These are phyloP conservation scores for Suhomyces panamericanus DNA, from an alignment of 1,139 yeast genomes.

Conservation along the genomic window DNA sequence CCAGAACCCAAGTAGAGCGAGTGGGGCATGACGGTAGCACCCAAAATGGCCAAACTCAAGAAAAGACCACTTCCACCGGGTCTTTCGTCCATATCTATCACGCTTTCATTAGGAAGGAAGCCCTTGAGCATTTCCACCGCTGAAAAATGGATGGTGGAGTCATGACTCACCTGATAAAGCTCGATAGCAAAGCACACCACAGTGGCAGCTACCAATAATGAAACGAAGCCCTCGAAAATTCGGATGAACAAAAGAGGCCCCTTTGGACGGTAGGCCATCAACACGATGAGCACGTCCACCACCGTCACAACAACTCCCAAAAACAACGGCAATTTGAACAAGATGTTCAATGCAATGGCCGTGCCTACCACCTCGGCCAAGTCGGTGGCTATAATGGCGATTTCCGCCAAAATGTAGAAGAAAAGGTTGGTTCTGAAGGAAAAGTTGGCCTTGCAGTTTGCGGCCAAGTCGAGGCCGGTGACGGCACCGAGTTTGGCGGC, in stretches of 20 bases:
- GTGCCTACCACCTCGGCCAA: constrained; percentile 89
- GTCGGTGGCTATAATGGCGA: constrained; percentile 83
- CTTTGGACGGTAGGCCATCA: constrained; percentile 86
- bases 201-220: constrained; percentile 74
- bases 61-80: constrained; percentile 68
- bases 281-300: constrained; percentile 77
- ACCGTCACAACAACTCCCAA: constrained; percentile 82
- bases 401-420: constrained; percentile 64
- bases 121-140: constrained; percentile 64
- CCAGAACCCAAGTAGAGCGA: constrained; percentile 90
- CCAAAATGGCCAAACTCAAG: constrained; percentile 84
- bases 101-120: constrained; percentile 72
- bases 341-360: constrained; percentile 71
- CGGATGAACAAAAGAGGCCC: constrained; percentile 79
- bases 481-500: constrained; percentile 87
- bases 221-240: constrained; percentile 79
- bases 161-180: constrained; percentile 63
- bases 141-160: constrained; percentile 49
- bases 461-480: constrained; percentile 76
- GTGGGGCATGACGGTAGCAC: constrained; percentile 99
- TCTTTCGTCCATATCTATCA: constrained; percentile 57
- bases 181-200: constrained; percentile 85
- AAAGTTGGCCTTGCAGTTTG: constrained; percentile 77
- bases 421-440: constrained; percentile 58
- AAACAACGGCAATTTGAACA: constrained; percentile 73